These are phyloP conservation scores for Kodamaea hsintzibuensis DNA, from an alignment of 805 yeast species.

Conservation along the genomic window DNA sequence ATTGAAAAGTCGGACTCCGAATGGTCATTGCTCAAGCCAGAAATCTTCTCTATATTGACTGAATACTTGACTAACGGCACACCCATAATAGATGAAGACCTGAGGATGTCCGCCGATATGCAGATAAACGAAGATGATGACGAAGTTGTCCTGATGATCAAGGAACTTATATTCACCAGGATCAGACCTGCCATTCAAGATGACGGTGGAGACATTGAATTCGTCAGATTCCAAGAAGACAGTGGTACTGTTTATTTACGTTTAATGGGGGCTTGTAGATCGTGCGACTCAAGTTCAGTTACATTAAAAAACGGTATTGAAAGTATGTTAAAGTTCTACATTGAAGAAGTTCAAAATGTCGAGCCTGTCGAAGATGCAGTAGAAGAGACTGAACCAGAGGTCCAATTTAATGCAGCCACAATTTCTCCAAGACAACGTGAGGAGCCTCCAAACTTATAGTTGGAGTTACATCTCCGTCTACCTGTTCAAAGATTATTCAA, in stretches of 20 bases:
- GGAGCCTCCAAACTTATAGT: constrained; percentile 30
- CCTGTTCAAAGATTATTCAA: constrained; percentile 1
- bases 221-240: constrained; percentile 54
- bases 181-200: constrained; percentile 75
- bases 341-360: constrained; percentile 65
- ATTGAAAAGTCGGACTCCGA: constrained; percentile 60
- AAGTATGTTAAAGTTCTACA: constrained; percentile 67
- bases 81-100: constrained; percentile 47
- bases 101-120: constrained; percentile 30
- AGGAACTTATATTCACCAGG: constrained; percentile 67
- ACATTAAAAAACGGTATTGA: constrained; percentile 71
- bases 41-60: constrained; percentile 58
- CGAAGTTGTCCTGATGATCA: constrained; percentile 65
- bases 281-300: constrained; percentile 67
- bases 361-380: constrained; percentile 48
- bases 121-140: constrained; percentile 60
- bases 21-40: constrained; percentile 68
- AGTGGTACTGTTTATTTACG: constrained; percentile 59
- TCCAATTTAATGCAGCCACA: constrained; percentile 22
- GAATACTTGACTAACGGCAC: constrained; percentile 57
- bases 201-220: constrained; percentile 75
- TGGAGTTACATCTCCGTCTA: not conserved
- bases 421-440: constrained; percentile 29
- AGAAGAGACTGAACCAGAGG: constrained; percentile 14
- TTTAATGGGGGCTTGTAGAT: constrained; percentile 69